Base-by-base conservation (phyloP, 345 rosid species). In the Acer campestre region DNA sequence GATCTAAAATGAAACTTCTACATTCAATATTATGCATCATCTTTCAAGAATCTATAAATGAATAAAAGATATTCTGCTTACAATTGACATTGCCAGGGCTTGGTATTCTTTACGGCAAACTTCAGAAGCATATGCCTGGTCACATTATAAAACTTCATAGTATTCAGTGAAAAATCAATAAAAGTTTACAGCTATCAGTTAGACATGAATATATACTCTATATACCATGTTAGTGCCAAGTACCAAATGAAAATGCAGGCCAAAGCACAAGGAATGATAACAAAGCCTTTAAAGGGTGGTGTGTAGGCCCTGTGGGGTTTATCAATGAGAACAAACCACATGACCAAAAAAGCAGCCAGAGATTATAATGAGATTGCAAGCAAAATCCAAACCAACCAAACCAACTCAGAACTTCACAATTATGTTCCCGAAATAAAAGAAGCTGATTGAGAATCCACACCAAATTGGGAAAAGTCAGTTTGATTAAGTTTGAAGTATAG, bases 121-220 rank as follows among this genome's bases (percentile, higher is more conserved):
- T 87, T 93, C 97, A 9, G 92, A 78, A 76, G 97, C 93, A 77
- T 93, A 93, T n/a, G 98, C 98, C 98, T 93, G 44, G 14, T 74
- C 67, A 59, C 11, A 53, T 74, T 62, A 16, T 14, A 18, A 62
- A 61, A 61, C 3, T 17, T 25, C 2, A 23, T 23, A 14, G 1
- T 5, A 18, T 74, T 74, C 42, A 35, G 42, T 4, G 38, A 35
- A 35, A 35, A 51, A 58, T 35, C 22, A 51, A 11, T 27, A 38
- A 56, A 70, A 71, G 49, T 35, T n/a, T 38, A 31, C 31, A 35
- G 25, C 25, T 55, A 35, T 56, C 48, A 9, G 10, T 71, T 58
- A 17, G 42, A 58, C 62, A 70, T 8, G 20, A 70, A 53, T 35
- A 51, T 70, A 7, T 16, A 58, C 65, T 38, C 49, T 71, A 58